These are phyloP conservation scores for Aspergillus sp. DNA, from an alignment of 2,329 filamentous ascomycete species.

Conservation along the genomic window DNA sequence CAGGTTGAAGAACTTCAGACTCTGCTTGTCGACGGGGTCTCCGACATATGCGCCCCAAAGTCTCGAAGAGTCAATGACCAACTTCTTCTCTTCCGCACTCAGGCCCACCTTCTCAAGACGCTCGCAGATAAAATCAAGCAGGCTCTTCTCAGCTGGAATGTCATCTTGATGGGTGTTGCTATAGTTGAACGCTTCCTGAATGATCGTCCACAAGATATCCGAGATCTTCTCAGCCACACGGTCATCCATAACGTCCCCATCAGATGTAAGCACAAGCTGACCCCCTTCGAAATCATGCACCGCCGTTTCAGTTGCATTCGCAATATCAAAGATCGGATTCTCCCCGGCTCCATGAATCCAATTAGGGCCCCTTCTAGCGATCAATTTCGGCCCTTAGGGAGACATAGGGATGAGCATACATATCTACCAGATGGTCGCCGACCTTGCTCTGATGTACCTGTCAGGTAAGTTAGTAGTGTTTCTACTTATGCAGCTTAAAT, in stretches of 20 bases:
- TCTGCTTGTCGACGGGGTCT: conserved; percentile 58
- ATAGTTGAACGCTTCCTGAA: conserved; percentile 59
- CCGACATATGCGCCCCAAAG: conserved; percentile 67
- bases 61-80: conserved; percentile 55
- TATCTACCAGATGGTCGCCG: conserved; percentile 54
- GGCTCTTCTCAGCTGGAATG: conserved; percentile 53
- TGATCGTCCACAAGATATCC: conserved; percentile 56
- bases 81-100: conserved; percentile 44
- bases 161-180: conserved; percentile 53
- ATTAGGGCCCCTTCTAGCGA: conserved; percentile 55
- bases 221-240: conserved; percentile 33
- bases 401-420: conserved; percentile 43
- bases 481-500: neutral
- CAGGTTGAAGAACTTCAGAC: conserved; percentile 64
- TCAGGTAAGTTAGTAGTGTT: conserved; percentile 6
- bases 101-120: conserved; percentile 44
- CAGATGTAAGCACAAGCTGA: conserved; percentile 48
- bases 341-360: conserved; percentile 64
- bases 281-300: conserved; percentile 55
- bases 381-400: conserved; percentile 12
- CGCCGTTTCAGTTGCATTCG: conserved; percentile 51
- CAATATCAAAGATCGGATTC: conserved; percentile 61
- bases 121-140: conserved; percentile 58
- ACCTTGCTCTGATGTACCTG: conserved; percentile 52
- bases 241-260: conserved; percentile 45